phyloP scores from a whole-genome alignment of 208 protist species.

The Crithidia fasciculata region DNA sequence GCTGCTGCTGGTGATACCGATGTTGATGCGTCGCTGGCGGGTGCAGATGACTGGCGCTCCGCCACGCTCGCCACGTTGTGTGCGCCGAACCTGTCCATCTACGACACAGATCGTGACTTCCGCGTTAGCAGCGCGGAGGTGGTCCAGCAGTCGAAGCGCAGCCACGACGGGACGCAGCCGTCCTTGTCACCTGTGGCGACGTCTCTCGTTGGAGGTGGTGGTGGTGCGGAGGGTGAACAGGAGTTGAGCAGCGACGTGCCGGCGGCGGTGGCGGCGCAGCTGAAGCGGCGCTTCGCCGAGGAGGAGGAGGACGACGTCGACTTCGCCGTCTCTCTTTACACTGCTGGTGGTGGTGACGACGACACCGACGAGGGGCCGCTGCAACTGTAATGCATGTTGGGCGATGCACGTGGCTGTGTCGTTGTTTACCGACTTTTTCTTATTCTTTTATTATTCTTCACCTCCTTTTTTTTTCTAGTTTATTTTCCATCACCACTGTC shows the following conservation, averaged over 20 bases:
- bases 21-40: not conserved
- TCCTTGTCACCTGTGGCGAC: not conserved
- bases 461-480: too few species aligned
- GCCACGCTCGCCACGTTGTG: constrained; percentile 50
- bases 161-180: not conserved
- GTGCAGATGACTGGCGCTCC: constrained; percentile 24
- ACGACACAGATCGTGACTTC: constrained; percentile 66
- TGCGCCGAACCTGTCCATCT: constrained; percentile 75
- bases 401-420: too few species aligned
- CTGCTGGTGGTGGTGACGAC: constrained; percentile 19
- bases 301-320: constrained; percentile 46
- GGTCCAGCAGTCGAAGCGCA: constrained; percentile 35
- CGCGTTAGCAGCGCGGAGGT: constrained; percentile 70
- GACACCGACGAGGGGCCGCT: constrained; percentile 2
- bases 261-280: constrained; percentile 19
- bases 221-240: not conserved
- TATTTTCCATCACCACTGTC: too few species aligned
- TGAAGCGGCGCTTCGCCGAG: constrained; percentile 35
- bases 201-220: not conserved
- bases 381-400: constrained; percentile 1
- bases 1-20: too few species aligned
- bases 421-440: too few species aligned
- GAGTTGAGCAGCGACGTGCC: constrained; percentile 4
- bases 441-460: too few species aligned
- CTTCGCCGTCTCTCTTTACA: constrained; percentile 36